These are phyloP conservation scores for Candida ortonii DNA, from an alignment of 805 yeast species.

Conservation along the genomic window DNA sequence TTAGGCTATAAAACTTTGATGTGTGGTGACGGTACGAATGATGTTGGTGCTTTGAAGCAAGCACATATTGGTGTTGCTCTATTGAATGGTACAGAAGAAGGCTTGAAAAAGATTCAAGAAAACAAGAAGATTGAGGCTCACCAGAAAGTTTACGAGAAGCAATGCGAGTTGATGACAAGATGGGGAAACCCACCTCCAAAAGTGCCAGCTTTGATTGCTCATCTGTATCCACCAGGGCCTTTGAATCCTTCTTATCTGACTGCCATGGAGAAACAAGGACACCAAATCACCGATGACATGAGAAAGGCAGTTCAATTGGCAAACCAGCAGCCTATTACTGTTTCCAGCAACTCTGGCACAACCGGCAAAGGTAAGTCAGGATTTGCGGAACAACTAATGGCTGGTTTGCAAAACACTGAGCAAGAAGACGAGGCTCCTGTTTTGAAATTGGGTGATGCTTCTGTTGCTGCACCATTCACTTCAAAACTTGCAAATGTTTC, in stretches of 20 bases:
- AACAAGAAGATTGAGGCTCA: constrained; percentile 63
- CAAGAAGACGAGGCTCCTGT: constrained; percentile 83
- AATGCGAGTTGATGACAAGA: constrained; percentile 68
- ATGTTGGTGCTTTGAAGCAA: constrained; percentile 98
- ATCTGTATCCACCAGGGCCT: constrained; percentile 94
- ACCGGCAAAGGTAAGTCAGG: constrained; percentile 37
- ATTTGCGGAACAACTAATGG: constrained; percentile 64
- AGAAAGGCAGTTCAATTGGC: constrained; percentile 57
- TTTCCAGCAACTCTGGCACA: constrained; percentile 13
- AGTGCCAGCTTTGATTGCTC: constrained; percentile 85
- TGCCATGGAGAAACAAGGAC: constrained; percentile 84
- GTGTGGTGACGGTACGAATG: constrained; percentile 99
- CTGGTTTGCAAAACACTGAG: constrained; percentile 50
- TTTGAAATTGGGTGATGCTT: constrained; percentile 94
- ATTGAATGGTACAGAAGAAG: constrained; percentile 93
- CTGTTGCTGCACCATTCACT: constrained; percentile 98
- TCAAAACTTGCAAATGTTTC: constrained; percentile 90
- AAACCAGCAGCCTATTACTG: constrained; percentile 23
- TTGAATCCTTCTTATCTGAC: constrained; percentile 81
- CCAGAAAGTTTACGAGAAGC: constrained; percentile 75
- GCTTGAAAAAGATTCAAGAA: constrained; percentile 85
- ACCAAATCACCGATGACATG: constrained; percentile 72
- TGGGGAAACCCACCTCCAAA: constrained; percentile 87
- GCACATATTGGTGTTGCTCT: constrained; percentile 98
- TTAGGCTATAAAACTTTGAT: constrained; percentile 90